phyloP scores from a whole-genome alignment of 208 protist species.

The Vickermania ingenoplastis region DNA sequence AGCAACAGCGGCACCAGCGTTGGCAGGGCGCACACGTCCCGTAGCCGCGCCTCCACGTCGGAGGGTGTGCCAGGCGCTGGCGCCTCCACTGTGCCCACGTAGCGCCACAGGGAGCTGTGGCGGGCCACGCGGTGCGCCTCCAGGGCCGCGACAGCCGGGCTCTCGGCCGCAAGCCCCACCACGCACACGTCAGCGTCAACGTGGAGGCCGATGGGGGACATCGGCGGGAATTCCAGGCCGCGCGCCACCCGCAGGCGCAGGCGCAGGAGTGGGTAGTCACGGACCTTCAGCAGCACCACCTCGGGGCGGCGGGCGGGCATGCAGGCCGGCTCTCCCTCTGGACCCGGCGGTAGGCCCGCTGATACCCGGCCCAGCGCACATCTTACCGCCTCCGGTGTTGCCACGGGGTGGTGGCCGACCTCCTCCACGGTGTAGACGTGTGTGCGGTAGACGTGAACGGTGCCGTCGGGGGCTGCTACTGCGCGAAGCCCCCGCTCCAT shows the following conservation, averaged over 20 bases:
- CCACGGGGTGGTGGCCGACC: conserved; percentile 37
- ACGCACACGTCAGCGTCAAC: conserved; percentile 49
- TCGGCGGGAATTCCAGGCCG: conserved; percentile 7
- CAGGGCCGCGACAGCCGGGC: conserved; percentile 24
- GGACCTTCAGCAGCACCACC: conserved; percentile 48
- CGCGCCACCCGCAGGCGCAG: conserved; percentile 29
- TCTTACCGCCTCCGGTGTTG: conserved; percentile 13
- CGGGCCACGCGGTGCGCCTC: conserved; percentile 3
- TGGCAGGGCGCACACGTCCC: neutral
- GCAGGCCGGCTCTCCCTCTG: neutral
- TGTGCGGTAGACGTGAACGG: conserved; percentile 9
- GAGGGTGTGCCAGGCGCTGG: neutral
- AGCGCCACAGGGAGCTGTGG: conserved; percentile 30
- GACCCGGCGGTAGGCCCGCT: conserved; percentile 5
- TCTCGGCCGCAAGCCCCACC: conserved; percentile 18
- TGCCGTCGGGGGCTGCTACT: neutral
- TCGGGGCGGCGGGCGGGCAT: conserved; percentile 15
- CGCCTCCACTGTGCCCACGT: neutral
- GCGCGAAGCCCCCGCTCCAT: conserved; percentile 7
- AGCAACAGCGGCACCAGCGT: neutral
- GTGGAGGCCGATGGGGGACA: conserved; percentile 45
- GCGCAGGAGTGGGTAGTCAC: conserved; percentile 44
- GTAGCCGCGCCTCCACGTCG: neutral
- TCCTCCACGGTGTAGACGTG: conserved; percentile 48
- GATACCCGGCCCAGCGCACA: conserved; percentile 14